Conservation (phyloP, 805 yeast species). For the Yamadazyma tumulicola region DNA sequence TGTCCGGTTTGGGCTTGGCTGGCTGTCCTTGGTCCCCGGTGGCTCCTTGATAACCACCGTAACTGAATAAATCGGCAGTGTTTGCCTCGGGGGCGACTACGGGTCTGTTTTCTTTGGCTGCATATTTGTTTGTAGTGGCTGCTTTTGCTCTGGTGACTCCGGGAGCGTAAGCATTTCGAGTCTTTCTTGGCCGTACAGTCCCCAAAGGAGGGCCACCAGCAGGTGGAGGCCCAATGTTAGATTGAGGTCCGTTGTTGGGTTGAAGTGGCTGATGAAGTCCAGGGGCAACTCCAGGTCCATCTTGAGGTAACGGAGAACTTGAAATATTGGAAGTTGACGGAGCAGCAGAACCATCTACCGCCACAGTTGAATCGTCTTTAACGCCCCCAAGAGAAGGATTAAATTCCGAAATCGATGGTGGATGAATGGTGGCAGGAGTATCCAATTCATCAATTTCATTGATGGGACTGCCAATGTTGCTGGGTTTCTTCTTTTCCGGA, state of each 20-base stretch:
- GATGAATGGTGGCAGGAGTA: neutral
- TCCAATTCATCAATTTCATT: constrained; percentile 12
- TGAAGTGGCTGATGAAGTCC: neutral
- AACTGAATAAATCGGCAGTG: constrained; percentile 13
- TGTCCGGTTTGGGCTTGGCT: too few species aligned
- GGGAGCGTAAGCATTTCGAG: constrained; percentile 38
- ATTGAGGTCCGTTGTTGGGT: neutral
- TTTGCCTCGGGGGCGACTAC: constrained; percentile 7
- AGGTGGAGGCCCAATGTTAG: constrained; percentile 8
- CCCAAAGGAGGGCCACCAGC: constrained; percentile 7
- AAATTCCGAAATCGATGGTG: neutral
- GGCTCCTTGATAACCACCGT: constrained; percentile 10
- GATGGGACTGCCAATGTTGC: constrained; percentile 1
- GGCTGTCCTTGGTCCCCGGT: constrained; percentile 1
- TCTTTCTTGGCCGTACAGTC: constrained; percentile 18
- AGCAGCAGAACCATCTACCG: neutral
- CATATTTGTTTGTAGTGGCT: constrained; percentile 22
- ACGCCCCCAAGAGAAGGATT: neutral
- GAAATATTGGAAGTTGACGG: neutral
- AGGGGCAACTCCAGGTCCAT: neutral
- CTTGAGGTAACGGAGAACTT: neutral
- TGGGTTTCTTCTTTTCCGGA: constrained; percentile 2
- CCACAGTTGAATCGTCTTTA: neutral
- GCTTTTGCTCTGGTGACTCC: constrained; percentile 13
- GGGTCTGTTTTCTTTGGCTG: constrained; percentile 7